Evolutionary conservation across 768 basidiomycete genomes (phyloP), one percentile per base, ranked within the genome.

Genomic region (Tulasnella sp.): DNA sequence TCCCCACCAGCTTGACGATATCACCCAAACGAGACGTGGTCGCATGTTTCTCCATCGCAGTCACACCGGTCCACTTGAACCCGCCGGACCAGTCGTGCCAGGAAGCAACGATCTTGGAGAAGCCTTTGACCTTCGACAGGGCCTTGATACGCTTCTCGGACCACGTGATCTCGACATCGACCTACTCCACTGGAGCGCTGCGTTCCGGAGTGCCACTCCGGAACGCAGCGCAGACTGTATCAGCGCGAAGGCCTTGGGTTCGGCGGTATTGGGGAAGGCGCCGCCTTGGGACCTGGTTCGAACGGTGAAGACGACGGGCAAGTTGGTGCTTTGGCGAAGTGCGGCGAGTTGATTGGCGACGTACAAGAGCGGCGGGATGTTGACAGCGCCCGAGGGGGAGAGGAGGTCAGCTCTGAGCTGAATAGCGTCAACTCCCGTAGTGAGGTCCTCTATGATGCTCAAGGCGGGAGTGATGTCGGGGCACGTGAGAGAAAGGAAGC

Each of bases 331-430:
- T 41, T 90, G 87, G 67, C 95, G 88, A n/a, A 98, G 83, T 5
- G 87, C 86, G 1, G 92, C 84, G 64, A 98, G 81, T 77, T 98
- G 97, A 22, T 86, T 83, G 4, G 89, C 84, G 52, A 98, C 92
- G 77, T 94, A 97, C 0, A 83, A 78, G 36, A 82, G 77, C 1
- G 91, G 82, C 0, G 95, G 90, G 29, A 92, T 86, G 72, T 83
- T 79, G 0, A 80, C 75, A 35, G 75, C 69, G 19, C 83, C 83
- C 35, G 76, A 71, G 77, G 86, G 77, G 17, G 86, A 87, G 22
- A 99, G 84, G 8, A 98, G 85, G 79, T 99, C 97, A 12, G 94
- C 95, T 11, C 96, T 88, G n/a, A 98, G 78, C 79, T 99, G 96
- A 73, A 98, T 81, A 0, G 95, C 96, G 77, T 98, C 95, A 6